These are phyloP conservation scores for Vitis rupestris DNA, from an alignment of 164 flowering plant genomes.

Conservation along the genomic window DNA sequence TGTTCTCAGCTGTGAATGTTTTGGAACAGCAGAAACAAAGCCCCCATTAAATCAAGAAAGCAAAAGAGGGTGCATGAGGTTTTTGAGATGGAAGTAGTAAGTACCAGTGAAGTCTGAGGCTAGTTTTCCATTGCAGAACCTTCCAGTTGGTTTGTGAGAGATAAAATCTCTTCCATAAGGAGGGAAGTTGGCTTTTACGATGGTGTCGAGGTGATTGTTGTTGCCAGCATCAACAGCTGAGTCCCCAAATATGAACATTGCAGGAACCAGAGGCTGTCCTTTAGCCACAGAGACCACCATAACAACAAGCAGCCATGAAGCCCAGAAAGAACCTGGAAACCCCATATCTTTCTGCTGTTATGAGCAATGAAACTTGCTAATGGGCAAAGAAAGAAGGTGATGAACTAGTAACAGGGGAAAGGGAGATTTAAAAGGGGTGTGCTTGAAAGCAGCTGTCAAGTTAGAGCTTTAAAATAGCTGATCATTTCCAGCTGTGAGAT, in stretches of 20 bases:
- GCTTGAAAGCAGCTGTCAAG: neutral
- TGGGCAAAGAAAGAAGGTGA: neutral
- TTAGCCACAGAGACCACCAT: conserved; percentile 3
- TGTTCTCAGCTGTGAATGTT: conserved; percentile 46
- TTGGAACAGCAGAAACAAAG: neutral
- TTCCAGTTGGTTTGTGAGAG: conserved; percentile 58
- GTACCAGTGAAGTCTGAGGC: conserved; percentile 66
- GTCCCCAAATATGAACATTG: conserved; percentile 72
- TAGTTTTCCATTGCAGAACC: conserved; percentile 84
- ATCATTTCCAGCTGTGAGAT: conserved; percentile 1
- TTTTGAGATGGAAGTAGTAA: neutral
- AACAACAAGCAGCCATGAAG: conserved; percentile 5
- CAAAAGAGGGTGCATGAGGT: neutral
- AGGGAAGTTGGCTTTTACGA: conserved; percentile 58
- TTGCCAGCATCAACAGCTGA: conserved; percentile 76
- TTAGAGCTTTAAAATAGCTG: neutral
- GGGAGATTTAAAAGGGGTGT: neutral
- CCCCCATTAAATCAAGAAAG: neutral
- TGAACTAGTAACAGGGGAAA: too few species aligned
- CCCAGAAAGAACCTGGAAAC: conserved; percentile 4
- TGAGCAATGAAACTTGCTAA: conserved; percentile 8
- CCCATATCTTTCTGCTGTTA: conserved; percentile 12
- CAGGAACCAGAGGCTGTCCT: conserved; percentile 54
- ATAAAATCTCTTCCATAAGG: conserved; percentile 80
- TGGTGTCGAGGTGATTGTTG: conserved; percentile 57